These are phyloP conservation scores for Bipolaris zeicola DNA, from an alignment of 2,329 filamentous ascomycete genomes.

Conservation along the genomic window DNA sequence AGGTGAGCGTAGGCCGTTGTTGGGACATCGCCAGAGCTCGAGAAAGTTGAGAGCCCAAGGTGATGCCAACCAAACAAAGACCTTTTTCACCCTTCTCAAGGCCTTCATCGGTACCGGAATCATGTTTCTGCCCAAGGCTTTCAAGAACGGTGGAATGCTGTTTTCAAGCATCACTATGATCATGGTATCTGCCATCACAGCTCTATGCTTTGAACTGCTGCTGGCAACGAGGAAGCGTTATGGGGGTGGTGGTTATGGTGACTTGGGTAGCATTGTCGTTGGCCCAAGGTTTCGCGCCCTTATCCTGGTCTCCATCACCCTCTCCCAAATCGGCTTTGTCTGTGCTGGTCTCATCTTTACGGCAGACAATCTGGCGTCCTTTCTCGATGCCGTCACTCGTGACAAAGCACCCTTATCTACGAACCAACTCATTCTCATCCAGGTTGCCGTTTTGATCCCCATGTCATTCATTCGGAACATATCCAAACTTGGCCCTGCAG, in stretches of 20 bases:
- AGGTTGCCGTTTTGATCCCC: constrained; percentile 68
- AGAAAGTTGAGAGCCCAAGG: constrained; percentile 56
- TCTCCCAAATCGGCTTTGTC: constrained; percentile 79
- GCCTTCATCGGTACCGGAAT: constrained; percentile 81
- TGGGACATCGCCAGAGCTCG: constrained; percentile 62
- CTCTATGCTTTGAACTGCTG: constrained; percentile 73
- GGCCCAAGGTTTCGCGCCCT: constrained; percentile 67
- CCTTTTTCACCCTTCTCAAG: constrained; percentile 79
- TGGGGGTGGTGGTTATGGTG: constrained; percentile 75
- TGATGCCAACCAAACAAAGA: constrained; percentile 71
- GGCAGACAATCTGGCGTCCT: constrained; percentile 73
- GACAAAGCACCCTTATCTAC: constrained; percentile 59
- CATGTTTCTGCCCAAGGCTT: constrained; percentile 81
- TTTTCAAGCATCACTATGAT: constrained; percentile 75
- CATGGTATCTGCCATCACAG: constrained; percentile 68
- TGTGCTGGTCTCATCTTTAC: constrained; percentile 79
- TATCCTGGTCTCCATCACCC: constrained; percentile 71
- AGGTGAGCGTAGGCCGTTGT: constrained; percentile 65
- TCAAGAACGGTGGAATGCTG: constrained; percentile 76
- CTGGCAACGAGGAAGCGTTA: constrained; percentile 68
- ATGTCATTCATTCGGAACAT: constrained; percentile 75
- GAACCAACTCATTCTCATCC: constrained; percentile 67
- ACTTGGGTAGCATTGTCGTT: constrained; percentile 65
- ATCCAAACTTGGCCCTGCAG: constrained; percentile 71
- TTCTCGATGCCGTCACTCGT: constrained; percentile 66